Evolutionary conservation across 805 yeast species (phyloP), one percentile per base, ranked within the genome.

Genomic region (Tetrapisispora namnaoensis): DNA sequence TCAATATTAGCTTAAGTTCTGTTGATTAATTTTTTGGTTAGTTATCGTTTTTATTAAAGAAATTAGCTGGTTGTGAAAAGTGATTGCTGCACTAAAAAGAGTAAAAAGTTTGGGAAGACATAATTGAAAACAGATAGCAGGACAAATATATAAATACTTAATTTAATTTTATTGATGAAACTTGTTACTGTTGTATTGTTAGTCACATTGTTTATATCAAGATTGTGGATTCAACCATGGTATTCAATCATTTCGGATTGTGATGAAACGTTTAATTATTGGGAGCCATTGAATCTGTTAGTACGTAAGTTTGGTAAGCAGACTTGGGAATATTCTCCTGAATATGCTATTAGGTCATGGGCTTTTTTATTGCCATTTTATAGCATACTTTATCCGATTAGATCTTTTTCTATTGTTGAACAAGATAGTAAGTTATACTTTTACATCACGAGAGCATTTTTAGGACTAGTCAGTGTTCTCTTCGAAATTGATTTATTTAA

Each of bases 281-380:
- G 96, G 91, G 98, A 91, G 55, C 96, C 98, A 0, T 70, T 91
- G 50, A 90, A 91, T 62, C 72, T 83, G 46, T 55, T 90, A 35
- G 66, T 83, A 1, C 75, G 95, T 54, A 84, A 83, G 2, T 87
- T 88, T 63, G 98, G 97, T 1, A 85, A 89, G 57, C 89, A 89
- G 65, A 90, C 97, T 0, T 90, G 97, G 97, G 97, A 90, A 61
- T 91, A 90, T 63, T 86, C 96, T 0, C 96, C 97, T 0, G 84
- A 76, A 47, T 87, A 78, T 59, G 87, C 95, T 17, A 86, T 90
- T 48, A 69, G 98, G 54, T 86, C 96, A 2, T 91, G 93, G 80
- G 75, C 85, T 2, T 89, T 84, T 56, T 68, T 90, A 27, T 52
- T 80, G 7, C 86, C 76, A 1, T 60, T 63, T 42, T 65, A 62